A percentile compares a stretch with the other conserved stretches of the same genome.
phyloP scores from a whole-genome alignment of 192 early-diverging fungal genomes.

The Rhizophagus clarus region DNA sequence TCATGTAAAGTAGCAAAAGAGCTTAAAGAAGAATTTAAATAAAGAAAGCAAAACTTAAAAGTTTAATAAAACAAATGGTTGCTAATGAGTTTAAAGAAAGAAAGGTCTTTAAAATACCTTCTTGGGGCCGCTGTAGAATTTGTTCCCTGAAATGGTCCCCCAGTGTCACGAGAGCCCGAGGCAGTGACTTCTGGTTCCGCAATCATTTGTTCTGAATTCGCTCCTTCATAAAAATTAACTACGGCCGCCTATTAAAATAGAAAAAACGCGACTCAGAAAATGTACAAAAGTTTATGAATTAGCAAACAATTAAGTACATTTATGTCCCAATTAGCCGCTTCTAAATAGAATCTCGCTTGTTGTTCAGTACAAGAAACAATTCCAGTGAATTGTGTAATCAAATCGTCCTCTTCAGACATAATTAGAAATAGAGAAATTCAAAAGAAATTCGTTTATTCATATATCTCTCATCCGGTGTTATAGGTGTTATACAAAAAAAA shows the following conservation, averaged over 20 bases:
- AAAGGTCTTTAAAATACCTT: neutral
- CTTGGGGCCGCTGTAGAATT: neutral
- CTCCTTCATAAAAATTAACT: conserved; percentile 71
- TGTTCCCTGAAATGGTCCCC: too few species aligned
- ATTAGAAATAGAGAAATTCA: neutral
- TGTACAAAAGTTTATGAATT: neutral
- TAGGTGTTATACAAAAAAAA: too few species aligned
- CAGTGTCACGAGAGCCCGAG: neutral
- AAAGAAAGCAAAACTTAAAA: neutral
- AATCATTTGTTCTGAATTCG: neutral
- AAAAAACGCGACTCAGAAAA: neutral
- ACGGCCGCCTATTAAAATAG: conserved; percentile 55
- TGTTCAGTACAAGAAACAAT: conserved; percentile 56
- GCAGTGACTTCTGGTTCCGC: conserved; percentile 20
- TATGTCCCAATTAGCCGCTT: conserved; percentile 80
- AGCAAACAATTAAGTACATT: conserved; percentile 45
- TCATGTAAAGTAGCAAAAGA: conserved; percentile 53
- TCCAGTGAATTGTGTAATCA: conserved; percentile 61
- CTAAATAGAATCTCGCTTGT: conserved; percentile 73
- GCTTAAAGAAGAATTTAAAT: neutral
- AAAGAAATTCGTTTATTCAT: too few species aligned
- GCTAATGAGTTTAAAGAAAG: too few species aligned
- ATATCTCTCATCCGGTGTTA: too few species aligned
- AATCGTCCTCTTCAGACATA: conserved; percentile 53
- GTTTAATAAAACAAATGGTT: neutral